Evolutionary conservation across 176 grass and related monocot species (phyloP).

Genomic region (Neostapfia colusana): DNA sequence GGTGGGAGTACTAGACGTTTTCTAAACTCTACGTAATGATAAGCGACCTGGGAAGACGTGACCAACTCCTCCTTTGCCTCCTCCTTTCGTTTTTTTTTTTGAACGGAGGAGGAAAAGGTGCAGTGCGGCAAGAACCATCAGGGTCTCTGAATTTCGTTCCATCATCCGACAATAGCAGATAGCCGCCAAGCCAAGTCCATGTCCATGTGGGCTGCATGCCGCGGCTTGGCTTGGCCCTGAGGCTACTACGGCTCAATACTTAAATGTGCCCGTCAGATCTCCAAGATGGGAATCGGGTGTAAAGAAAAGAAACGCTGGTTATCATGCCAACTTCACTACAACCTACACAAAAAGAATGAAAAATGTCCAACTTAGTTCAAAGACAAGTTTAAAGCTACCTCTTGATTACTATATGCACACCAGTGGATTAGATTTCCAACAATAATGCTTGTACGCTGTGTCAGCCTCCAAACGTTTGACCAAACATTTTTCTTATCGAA

Average conservation of each 20-base stretch:
- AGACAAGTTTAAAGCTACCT: neutral
- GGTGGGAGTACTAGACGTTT: neutral
- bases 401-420: neutral
- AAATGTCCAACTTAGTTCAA: constrained; percentile 3
- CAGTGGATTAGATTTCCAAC: neutral
- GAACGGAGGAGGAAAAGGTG: too few relatives aligned
- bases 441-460: neutral
- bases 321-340: neutral
- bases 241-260: neutral
- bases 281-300: neutral
- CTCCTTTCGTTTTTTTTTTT: too few relatives aligned
- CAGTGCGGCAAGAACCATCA: neutral
- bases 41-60: constrained; percentile 1
- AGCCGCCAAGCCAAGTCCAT: too few relatives aligned
- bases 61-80: constrained; percentile 15
- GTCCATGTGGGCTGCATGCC: neutral
- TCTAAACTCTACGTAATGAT: neutral
- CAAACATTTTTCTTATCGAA: neutral
- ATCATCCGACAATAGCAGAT: neutral
- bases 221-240: neutral
- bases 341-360: neutral
- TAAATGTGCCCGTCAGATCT: neutral
- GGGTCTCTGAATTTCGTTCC: neutral
- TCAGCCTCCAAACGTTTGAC: neutral
- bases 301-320: neutral